Percentiles rank a stretch among this genome's conserved stretches.
These are phyloP conservation scores for Dendrobium catenatum DNA, from an alignment of 106 monocot species.

Conservation along the genomic window DNA sequence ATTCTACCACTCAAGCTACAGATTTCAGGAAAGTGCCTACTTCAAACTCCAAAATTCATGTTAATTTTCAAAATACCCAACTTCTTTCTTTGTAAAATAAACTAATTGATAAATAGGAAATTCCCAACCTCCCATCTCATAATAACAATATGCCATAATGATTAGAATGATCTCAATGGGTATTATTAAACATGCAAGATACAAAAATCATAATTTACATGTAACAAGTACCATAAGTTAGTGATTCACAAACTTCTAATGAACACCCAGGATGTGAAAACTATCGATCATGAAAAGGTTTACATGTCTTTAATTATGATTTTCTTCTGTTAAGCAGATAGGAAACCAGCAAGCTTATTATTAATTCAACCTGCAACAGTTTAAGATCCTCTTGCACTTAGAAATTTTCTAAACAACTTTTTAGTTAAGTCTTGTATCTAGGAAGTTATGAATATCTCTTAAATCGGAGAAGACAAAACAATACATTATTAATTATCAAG, in stretches of 20 bases:
- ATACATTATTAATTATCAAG: background rate
- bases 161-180: background rate
- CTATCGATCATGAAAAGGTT: background rate
- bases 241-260: background rate
- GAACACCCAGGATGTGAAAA: background rate
- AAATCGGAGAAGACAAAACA: background rate
- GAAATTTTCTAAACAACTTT: background rate
- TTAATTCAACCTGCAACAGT: background rate
- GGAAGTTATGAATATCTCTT: background rate
- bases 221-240: background rate
- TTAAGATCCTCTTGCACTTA: background rate
- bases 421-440: background rate
- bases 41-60: background rate
- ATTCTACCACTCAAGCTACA: background rate
- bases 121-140: background rate
- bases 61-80: background rate
- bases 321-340: background rate
- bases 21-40: background rate
- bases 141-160: background rate
- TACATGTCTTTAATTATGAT: background rate
- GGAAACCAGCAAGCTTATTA: background rate
- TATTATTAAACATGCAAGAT: background rate
- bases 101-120: background rate
- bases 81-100: background rate
- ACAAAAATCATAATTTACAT: background rate